Percentiles rank a stretch among this genome's conserved stretches.
These are phyloP conservation scores for Yarrowia osloensis DNA, from an alignment of 805 yeast genomes.

Conservation along the genomic window DNA sequence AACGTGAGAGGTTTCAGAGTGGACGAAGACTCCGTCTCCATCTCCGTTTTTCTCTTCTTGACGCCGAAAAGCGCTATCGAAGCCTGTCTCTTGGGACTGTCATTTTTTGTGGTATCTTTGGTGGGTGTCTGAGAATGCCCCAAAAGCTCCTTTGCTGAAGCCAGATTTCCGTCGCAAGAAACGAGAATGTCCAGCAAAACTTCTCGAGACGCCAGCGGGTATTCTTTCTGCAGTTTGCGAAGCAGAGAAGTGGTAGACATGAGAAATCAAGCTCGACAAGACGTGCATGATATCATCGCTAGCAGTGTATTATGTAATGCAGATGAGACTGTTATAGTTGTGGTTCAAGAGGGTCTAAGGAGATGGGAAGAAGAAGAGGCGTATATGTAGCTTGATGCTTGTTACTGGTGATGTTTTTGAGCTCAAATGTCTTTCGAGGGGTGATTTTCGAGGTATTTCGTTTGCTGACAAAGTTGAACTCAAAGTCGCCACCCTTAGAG, in stretches of 20 bases:
- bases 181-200: constrained; percentile 54
- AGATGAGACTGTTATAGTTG: no score
- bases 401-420: no score
- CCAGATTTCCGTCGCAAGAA: constrained; percentile 55
- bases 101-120: neutral
- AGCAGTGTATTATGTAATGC: neutral
- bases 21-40: neutral
- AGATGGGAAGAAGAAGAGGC: no score
- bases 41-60: neutral
- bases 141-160: neutral
- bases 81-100: neutral
- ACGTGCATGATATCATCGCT: neutral
- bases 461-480: no score
- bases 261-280: no score
- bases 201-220: constrained; percentile 49
- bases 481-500: neutral
- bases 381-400: no score
- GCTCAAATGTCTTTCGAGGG: no score
- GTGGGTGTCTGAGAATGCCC: neutral
- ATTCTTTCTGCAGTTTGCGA: constrained; percentile 42
- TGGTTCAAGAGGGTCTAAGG: no score
- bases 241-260: constrained; percentile 36
- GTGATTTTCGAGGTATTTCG: no score
- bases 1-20: constrained; percentile 34
- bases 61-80: neutral